Conservation (phyloP, 2,329 filamentous ascomycete species). For the Pestalotiopsis sp. region DNA sequence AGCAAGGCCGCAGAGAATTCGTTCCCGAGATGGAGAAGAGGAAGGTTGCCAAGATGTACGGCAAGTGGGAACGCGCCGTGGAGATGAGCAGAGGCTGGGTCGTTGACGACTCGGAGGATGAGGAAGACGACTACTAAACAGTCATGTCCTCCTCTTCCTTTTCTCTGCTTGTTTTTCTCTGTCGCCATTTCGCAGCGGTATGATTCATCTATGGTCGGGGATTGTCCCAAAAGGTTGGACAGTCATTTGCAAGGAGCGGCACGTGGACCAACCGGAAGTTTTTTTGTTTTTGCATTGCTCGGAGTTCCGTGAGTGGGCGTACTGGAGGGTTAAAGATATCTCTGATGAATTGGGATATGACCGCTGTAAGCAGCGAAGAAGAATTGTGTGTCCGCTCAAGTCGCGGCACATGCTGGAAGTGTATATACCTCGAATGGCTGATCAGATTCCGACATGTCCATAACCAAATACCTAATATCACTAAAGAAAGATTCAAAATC, state of each 20-base stretch:
- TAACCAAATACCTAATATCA: neutral
- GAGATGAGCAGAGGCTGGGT: constrained; percentile 62
- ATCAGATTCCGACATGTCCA: neutral
- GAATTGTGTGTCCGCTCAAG: neutral
- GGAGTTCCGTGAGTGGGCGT: neutral
- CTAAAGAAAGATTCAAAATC: neutral
- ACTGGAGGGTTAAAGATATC: neutral
- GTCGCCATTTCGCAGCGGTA: neutral
- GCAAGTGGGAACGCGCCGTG: constrained; percentile 59
- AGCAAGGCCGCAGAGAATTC: constrained; percentile 70
- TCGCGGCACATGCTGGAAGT: neutral
- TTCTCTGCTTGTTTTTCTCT: neutral
- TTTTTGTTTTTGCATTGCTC: constrained; percentile 1
- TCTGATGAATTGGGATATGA: neutral
- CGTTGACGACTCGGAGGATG: constrained; percentile 32
- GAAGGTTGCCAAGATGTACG: constrained; percentile 46
- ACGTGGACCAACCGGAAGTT: neutral
- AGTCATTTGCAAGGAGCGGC: neutral
- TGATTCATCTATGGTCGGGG: neutral
- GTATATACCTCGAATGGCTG: neutral
- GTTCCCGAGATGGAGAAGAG: constrained; percentile 60
- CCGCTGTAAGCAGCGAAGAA: neutral
- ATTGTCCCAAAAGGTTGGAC: neutral
- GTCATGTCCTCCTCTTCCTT: neutral
- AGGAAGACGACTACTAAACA: constrained; percentile 12